Evolutionary conservation across 495 filamentous ascomycete species (phyloP).

Genomic region (Glonium stellatum): DNA sequence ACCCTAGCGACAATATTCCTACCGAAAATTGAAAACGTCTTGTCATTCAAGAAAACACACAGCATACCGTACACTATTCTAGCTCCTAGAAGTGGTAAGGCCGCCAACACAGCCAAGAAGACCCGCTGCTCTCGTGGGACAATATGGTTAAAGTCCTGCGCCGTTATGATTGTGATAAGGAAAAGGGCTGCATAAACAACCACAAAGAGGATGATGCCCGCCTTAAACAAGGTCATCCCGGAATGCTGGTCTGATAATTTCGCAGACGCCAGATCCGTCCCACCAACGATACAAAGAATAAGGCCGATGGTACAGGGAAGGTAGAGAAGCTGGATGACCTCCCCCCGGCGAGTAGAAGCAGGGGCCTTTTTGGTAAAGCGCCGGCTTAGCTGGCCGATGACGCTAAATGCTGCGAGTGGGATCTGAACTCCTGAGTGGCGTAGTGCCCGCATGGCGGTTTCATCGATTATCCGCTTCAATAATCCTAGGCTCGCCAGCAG

Average conservation of each 20-base stretch:
- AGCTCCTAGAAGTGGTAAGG: conserved; percentile 20
- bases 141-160: not conserved
- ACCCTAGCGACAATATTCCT: conserved; percentile 13
- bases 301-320: conserved; percentile 23
- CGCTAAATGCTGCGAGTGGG: not conserved
- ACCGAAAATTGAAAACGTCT: conserved; percentile 17
- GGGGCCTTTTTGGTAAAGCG: conserved; percentile 13
- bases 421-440: not conserved
- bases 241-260: not conserved
- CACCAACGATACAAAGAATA: conserved; percentile 28
- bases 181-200: conserved; percentile 13
- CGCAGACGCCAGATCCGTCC: not conserved
- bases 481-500: conserved; percentile 26
- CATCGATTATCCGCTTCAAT: conserved; percentile 23
- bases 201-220: conserved; percentile 24
- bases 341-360: not conserved
- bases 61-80: conserved; percentile 21
- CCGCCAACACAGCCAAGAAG: conserved; percentile 14
- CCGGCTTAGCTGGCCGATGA: not conserved
- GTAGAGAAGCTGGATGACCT: conserved; percentile 20
- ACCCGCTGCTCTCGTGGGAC: conserved; percentile 17
- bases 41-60: conserved; percentile 20
- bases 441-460: not conserved
- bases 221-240: conserved; percentile 9
- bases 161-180: conserved; percentile 10